A percentile compares a stretch with the other conserved stretches of the same genome.
These are phyloP conservation scores for Lasiosphaeriaceae sp. DNA, from an alignment of 495 filamentous ascomycete species.

Conservation along the genomic window DNA sequence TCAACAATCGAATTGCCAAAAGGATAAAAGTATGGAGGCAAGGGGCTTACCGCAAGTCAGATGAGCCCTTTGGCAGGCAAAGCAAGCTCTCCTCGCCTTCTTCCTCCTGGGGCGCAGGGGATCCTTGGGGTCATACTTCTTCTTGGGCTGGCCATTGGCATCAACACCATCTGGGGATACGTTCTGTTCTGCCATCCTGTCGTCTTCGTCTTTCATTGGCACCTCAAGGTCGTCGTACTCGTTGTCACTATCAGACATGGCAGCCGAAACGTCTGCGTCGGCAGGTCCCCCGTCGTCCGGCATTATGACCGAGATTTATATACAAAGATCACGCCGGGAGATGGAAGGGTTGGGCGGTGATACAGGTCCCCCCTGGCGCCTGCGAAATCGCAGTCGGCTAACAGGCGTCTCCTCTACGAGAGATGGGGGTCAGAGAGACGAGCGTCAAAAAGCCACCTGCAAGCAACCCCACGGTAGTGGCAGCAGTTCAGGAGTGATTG, in stretches of 20 bases:
- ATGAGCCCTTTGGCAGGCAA: constrained; percentile 95
- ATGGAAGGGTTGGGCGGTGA: constrained; percentile 18
- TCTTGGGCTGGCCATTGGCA: constrained; percentile 46
- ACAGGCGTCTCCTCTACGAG: constrained; percentile 14
- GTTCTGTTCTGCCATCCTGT: constrained; percentile 55
- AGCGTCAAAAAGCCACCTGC: constrained; percentile 22
- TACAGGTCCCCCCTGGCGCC: constrained; percentile 34
- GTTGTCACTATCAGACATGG: constrained; percentile 54
- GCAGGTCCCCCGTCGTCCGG: constrained; percentile 41
- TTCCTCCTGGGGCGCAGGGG: constrained; percentile 84
- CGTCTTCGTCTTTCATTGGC: constrained; percentile 51
- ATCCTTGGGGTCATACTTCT: constrained; percentile 74
- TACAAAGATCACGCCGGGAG: constrained; percentile 26
- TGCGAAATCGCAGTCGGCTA: constrained; percentile 19
- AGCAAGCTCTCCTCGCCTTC: constrained; percentile 93
- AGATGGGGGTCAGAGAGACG: constrained; percentile 18
- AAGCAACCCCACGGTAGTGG: constrained; percentile 27
- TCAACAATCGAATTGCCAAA: background rate
- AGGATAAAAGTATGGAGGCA: constrained; percentile 4
- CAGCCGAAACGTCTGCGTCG: constrained; percentile 49
- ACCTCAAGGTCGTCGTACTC: constrained; percentile 45
- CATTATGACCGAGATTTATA: constrained; percentile 48
- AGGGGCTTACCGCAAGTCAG: constrained; percentile 86
- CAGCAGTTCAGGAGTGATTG: constrained; percentile 28
- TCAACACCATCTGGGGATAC: constrained; percentile 41